Evolutionary conservation across 371 early-diverging fungal genomes (phyloP), one percentile per base, ranked within the genome.

Genomic region (Mortierella sp.): DNA sequence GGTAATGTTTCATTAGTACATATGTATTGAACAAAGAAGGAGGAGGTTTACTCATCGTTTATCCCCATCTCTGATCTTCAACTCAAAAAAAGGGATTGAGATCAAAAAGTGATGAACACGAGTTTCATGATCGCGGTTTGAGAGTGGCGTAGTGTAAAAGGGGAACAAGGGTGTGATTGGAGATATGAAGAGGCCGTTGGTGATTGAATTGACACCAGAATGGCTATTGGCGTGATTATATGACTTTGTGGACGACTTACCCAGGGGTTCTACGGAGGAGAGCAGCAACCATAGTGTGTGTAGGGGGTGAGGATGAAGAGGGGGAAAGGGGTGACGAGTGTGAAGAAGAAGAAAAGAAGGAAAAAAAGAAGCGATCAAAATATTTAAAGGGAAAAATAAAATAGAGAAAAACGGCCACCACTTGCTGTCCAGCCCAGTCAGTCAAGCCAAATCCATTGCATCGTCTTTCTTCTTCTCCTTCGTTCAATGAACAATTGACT

Each of bases 211-310:
- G n/a, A n/a, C n/a, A n/a, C n/a, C n/a, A n/a, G n/a, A n/a, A n/a
- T n/a, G n/a, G n/a, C n/a, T n/a, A n/a, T n/a, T n/a, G n/a, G n/a
- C n/a, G n/a, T n/a, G n/a, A n/a, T n/a, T n/a, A n/a, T n/a, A n/a
- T n/a, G n/a, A n/a, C n/a, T n/a, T n/a, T n/a, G n/a, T n/a, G n/a
- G 34, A 50, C 6, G 2, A 77, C 84, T 79, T 83, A 83, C 84
- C 84, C 84, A 73, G 84, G 84, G 64, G 84, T 69, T 79, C 84
- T 83, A 64, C 84, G 84, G 55, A 83, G 79, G 22, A 83, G 70
- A 52, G 76, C 76, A 75, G 74, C 83, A 70, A 83, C 67, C 67
- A 65, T 70, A 24, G 68, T 64, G 47, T 47, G 68, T 24, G 40
- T 37, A 41, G 29, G 52, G 45, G 24, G 47, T 65, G 39, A 24